A percentile compares a stretch with the other conserved stretches of the same genome.
Evolutionary conservation across 2,329 filamentous ascomycete genomes (phyloP).

Genomic region (Nannizzia gypsea): DNA sequence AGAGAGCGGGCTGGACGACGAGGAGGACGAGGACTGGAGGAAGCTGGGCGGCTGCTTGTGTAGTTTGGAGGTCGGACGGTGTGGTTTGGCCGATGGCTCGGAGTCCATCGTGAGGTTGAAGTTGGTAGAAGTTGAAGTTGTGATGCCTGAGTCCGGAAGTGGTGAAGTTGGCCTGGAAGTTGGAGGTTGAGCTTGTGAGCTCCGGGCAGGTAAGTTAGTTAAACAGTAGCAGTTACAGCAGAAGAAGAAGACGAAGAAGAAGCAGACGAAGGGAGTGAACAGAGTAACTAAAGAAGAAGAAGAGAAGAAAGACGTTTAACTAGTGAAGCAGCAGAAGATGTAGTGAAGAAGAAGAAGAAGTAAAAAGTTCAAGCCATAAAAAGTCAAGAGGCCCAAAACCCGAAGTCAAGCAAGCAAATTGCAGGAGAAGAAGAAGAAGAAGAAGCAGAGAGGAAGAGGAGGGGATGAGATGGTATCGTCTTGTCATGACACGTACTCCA

Average conservation of each 20-base stretch:
- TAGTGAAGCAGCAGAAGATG: too few species aligned
- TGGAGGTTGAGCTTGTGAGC: too few species aligned
- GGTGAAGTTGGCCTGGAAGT: neutral
- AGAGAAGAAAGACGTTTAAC: neutral
- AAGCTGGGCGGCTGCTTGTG: constrained; percentile 36
- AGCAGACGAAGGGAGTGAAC: too few species aligned
- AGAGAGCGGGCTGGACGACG: constrained; percentile 10
- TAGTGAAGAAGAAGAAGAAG: neutral
- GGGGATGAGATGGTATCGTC: neutral
- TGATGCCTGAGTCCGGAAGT: too few species aligned
- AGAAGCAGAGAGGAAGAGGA: neutral
- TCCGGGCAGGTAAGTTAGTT: neutral
- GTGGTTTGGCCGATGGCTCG: neutral
- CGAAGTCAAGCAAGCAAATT: constrained; percentile 1
- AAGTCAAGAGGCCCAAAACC: too few species aligned
- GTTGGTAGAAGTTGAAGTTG: neutral
- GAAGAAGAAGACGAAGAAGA: neutral
- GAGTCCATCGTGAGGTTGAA: neutral
- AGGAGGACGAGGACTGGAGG: neutral
- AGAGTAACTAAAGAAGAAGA: neutral
- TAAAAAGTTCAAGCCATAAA: neutral
- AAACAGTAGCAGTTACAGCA: neutral
- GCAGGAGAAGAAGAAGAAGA: neutral
- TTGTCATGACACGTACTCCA: neutral
- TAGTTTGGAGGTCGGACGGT: neutral